Evolutionary conservation across 2,329 filamentous ascomycete species (phyloP).

Genomic region (Fusarium sp.): DNA sequence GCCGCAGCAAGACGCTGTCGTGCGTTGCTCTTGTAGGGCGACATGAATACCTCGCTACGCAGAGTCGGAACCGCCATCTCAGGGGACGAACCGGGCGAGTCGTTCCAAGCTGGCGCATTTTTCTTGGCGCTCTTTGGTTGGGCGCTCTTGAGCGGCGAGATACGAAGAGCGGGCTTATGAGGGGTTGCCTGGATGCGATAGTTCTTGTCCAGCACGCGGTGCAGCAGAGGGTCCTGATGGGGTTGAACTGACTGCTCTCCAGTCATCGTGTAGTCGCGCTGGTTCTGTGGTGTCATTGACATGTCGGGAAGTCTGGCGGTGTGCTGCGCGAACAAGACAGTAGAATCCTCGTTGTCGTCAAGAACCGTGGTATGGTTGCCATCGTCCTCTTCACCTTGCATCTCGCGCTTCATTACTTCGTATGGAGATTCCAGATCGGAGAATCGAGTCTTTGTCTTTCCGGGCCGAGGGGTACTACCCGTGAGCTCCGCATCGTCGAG

Average conservation of each 20-base stretch:
- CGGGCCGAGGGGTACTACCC: constrained; percentile 76
- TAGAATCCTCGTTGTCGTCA: constrained; percentile 60
- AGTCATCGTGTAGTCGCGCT: constrained; percentile 52
- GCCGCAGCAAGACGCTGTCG: constrained; percentile 59
- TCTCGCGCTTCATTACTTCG: constrained; percentile 77
- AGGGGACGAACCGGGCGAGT: constrained; percentile 78
- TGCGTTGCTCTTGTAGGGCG: constrained; percentile 69
- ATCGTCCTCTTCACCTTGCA: constrained; percentile 64
- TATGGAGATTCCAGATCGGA: constrained; percentile 82
- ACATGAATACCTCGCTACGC: constrained; percentile 87
- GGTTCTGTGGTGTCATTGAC: constrained; percentile 72
- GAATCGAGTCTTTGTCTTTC: constrained; percentile 66
- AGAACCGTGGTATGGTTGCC: constrained; percentile 55
- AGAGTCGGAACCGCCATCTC: constrained; percentile 85
- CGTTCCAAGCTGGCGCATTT: constrained; percentile 61
- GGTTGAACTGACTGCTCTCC: constrained; percentile 54
- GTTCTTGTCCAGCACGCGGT: constrained; percentile 94
- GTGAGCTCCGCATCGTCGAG: constrained; percentile 74
- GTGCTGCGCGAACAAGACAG: constrained; percentile 64
- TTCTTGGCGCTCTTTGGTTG: constrained; percentile 55
- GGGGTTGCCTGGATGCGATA: constrained; percentile 95
- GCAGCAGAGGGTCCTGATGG: constrained; percentile 81
- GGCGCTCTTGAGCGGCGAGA: constrained; percentile 61
- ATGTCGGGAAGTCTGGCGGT: constrained; percentile 71
- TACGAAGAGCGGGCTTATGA: constrained; percentile 66